Base-by-base conservation (phyloP, 139 green algal genomes). In the Raphidocelis subcapitata region DNA sequence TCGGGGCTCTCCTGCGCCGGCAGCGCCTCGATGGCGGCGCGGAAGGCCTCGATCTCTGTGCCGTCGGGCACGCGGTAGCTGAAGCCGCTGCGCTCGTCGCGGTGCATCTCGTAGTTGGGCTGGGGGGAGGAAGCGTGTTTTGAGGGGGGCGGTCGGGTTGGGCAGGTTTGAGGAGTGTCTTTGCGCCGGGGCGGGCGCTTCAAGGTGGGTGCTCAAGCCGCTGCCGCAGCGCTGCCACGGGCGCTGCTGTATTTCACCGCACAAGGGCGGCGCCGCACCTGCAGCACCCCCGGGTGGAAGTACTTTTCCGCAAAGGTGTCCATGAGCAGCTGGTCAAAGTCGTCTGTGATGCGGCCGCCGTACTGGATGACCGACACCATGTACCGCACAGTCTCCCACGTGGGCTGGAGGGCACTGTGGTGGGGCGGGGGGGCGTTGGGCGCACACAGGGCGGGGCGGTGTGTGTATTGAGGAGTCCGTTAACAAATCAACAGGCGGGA, bases 281-380 rank as follows among this genome's bases (percentile, higher is more conserved):
- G 60, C 70, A 77, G 49, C 24, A 77, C 70, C 14, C 72, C 72
- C 5, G 68, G 62, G 29, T 72, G 75, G 83, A 92, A 90, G 85
- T 89, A 92, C 76, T 93, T 91, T 79, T 97, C 91, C 10, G 92
- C 92, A 61, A 94, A 98, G 3, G 94, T 96, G 76, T 95, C 82
- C 91, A 98, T 97, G 2, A 96, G 86, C 61, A 96, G 82, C 84
- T 91, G 79, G 82, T 98, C 94, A 68, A 93, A 96, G 81, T 97
- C 93, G 79, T 98, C 94, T 1, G 92, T 98, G 86, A 98, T 98
- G 69, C 92, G 87, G 37, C 94, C 94, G 35, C 92, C 94, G 79
- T 98, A 98, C 88, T 98, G 93, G 81, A 98, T 97, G 60, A 73
- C 79, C 26, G 79, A 82, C 61, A 97, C 85, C 93, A 98, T 97